A percentile compares a stretch with the other conserved stretches of the same genome.
phyloP scores from a whole-genome alignment of 306 rosid species.

The Styphnolobium japonicum region DNA sequence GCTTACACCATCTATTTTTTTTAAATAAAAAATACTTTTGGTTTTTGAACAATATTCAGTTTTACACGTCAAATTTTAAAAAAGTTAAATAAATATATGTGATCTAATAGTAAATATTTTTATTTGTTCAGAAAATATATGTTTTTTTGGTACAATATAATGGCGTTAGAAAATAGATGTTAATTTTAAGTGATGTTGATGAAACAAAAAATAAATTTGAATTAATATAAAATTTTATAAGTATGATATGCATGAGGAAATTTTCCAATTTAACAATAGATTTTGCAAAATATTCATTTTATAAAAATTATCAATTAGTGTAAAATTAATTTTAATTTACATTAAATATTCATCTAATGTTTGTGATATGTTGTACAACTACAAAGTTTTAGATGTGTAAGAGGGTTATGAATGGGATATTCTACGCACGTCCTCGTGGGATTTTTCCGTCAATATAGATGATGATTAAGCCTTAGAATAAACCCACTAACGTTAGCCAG shows the following conservation, averaged over 20 bases:
- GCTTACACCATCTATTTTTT: no score
- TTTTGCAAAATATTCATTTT: no score
- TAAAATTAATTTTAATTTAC: neutral
- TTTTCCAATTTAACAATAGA: neutral
- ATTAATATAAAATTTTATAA: neutral
- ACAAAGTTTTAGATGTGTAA: neutral
- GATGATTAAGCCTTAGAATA: conserved; percentile 31
- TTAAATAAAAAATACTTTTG: no score
- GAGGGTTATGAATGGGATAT: neutral
- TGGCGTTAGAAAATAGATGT: no score
- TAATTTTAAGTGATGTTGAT: no score
- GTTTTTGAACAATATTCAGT: no score
- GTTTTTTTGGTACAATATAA: no score
- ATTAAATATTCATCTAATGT: neutral
- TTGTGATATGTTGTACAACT: neutral
- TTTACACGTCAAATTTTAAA: no score
- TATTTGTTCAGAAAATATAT: no score
- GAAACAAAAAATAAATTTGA: neutral
- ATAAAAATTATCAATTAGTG: no score
- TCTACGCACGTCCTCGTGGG: neutral
- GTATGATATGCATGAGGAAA: neutral
- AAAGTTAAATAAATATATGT: no score
- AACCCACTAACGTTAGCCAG: conserved; percentile 32
- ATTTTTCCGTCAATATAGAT: neutral
- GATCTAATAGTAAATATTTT: neutral